Percentiles rank a stretch among this genome's conserved stretches.
phyloP scores from a whole-genome alignment of 1,284 basidiomycete species.

The Melampsora occidentalis region DNA sequence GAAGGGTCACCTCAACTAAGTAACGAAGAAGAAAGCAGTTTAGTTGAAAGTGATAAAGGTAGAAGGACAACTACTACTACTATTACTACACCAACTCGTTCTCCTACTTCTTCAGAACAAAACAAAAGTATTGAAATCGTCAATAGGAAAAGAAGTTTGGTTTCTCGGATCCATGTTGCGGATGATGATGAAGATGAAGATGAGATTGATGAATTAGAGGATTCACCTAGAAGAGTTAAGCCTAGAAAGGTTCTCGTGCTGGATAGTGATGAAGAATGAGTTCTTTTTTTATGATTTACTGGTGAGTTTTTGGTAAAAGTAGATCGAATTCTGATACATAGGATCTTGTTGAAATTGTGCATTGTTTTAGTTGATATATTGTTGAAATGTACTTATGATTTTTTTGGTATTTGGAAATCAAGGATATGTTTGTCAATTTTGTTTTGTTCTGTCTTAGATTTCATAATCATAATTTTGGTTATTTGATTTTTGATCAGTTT shows the following conservation, averaged over 20 bases:
- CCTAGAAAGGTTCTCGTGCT: slow-evolving; percentile 25
- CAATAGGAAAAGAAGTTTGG: slow-evolving; percentile 16
- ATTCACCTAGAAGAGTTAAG: slow-evolving; percentile 10
- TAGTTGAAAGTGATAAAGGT: slow-evolving; percentile 1
- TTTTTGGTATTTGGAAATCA: background rate
- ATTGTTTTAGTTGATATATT: too few relatives aligned
- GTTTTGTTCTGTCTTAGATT: too few relatives aligned
- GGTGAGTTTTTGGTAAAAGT: too few relatives aligned
- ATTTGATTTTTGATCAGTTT: too few relatives aligned
- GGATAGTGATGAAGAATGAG: slow-evolving; percentile 36
- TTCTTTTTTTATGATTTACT: background rate
- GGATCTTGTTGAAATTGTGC: too few relatives aligned
- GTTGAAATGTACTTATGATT: too few relatives aligned
- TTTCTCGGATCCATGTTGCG: background rate
- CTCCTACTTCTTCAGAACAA: slow-evolving; percentile 8
- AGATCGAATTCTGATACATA: too few relatives aligned
- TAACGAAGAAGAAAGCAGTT: background rate
- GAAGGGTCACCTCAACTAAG: background rate
- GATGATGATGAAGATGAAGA: background rate
- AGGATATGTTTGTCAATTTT: too few relatives aligned
- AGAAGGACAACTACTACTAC: background rate
- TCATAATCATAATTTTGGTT: too few relatives aligned
- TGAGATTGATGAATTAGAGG: slow-evolving; percentile 8
- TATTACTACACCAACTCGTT: slow-evolving; percentile 11
- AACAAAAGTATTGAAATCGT: background rate